phyloP scores from a whole-genome alignment of 257 asterid species.

The Jaltomata sinuosa region DNA sequence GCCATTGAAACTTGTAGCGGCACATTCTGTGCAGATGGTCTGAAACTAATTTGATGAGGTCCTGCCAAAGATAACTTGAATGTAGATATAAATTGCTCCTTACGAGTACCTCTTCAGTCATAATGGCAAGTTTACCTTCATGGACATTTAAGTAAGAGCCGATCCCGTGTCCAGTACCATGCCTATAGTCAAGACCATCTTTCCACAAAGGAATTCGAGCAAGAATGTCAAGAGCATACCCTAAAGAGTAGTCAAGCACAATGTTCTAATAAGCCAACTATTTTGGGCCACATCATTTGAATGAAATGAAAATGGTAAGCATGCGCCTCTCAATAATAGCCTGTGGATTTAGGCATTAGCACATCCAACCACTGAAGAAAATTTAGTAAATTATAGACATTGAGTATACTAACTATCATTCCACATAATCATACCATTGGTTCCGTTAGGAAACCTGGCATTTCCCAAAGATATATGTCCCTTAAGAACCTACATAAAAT shows the following conservation, averaged over 20 bases:
- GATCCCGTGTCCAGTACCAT: slow-evolving; percentile 98
- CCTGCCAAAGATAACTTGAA: slow-evolving; percentile 27
- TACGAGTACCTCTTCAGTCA: not conserved
- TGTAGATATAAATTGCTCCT: not conserved
- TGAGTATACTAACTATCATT: not conserved
- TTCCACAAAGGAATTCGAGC: slow-evolving; percentile 93
- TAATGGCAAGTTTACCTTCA: slow-evolving; percentile 47
- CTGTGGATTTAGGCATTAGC: not conserved
- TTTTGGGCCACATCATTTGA: not conserved
- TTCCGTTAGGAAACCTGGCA: slow-evolving; percentile 91
- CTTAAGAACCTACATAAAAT: slow-evolving; percentile 70
- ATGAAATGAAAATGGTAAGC: not conserved
- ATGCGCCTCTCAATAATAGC: not conserved
- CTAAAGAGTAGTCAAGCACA: slow-evolving; percentile 26
- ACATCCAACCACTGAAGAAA: not conserved
- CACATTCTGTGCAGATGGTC: slow-evolving; percentile 66
- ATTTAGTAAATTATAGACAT: not conserved
- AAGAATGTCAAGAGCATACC: slow-evolving; percentile 73
- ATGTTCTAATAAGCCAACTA: not conserved
- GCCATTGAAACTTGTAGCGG: slow-evolving; percentile 85
- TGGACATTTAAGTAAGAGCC: slow-evolving; percentile 92
- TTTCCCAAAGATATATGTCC: slow-evolving; percentile 87
- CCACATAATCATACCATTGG: slow-evolving; percentile 51
- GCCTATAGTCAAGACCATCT: slow-evolving; percentile 93
- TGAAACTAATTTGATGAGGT: slow-evolving; percentile 88